phyloP scores from a whole-genome alignment of 2,329 filamentous ascomycete species.

The Neofusicoccum ribis region DNA sequence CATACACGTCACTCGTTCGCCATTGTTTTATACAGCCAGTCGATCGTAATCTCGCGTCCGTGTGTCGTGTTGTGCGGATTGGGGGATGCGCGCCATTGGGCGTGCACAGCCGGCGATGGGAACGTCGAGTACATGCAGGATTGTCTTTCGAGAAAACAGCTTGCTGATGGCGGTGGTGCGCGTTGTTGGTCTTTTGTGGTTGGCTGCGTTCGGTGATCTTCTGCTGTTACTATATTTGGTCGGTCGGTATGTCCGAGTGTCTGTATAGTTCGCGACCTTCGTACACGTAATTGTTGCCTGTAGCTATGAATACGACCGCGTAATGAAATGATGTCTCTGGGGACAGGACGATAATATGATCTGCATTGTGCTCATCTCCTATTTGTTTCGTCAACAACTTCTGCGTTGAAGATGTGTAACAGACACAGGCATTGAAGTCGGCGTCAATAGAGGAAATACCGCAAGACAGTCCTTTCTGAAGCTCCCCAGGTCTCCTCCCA shows the following conservation, averaged over 20 bases:
- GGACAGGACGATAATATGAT: neutral
- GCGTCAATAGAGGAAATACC: constrained; percentile 1
- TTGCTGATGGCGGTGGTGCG: neutral
- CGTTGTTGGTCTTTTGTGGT: neutral
- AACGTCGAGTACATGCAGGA: neutral
- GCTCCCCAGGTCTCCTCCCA: neutral
- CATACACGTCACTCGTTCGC: neutral
- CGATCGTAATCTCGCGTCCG: constrained; percentile 7
- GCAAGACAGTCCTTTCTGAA: neutral
- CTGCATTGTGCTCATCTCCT: constrained; percentile 4
- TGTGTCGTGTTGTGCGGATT: constrained; percentile 4
- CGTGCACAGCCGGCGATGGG: neutral
- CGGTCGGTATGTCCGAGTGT: constrained; percentile 3
- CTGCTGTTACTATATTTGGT: neutral
- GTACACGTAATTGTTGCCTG: neutral
- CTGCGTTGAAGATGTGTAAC: constrained; percentile 3
- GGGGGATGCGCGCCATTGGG: neutral
- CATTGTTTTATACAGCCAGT: constrained; percentile 8
- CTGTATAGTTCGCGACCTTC: neutral
- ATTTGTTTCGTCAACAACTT: neutral
- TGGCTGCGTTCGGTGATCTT: neutral
- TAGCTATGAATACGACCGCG: neutral
- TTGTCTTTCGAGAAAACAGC: neutral
- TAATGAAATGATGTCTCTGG: neutral
- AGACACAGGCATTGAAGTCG: constrained; percentile 1